Conservation (phyloP, 2,329 filamentous ascomycete species). For the Torrubiella hemipterigena region DNA sequence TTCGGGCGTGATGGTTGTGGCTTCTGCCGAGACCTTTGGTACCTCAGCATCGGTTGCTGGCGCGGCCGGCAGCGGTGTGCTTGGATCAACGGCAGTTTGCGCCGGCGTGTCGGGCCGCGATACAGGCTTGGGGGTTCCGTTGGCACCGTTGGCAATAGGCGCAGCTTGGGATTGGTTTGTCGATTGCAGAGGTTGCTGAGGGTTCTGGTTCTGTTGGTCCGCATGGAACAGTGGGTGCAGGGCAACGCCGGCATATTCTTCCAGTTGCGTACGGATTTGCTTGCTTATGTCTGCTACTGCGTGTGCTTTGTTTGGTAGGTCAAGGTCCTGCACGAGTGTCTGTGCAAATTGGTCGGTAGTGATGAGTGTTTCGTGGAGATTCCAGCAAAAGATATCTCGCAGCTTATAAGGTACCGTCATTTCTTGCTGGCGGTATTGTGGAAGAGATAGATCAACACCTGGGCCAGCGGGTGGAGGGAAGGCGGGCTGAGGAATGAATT, state of each 20-base stretch:
- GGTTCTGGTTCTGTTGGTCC: conserved; percentile 20
- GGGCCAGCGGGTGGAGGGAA: conserved; percentile 51
- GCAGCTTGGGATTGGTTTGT: conserved; percentile 3
- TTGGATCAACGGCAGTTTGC: conserved; percentile 41
- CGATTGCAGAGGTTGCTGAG: conserved; percentile 9
- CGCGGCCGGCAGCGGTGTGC: conserved; percentile 36
- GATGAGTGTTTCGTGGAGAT: conserved; percentile 84
- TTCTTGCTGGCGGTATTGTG: conserved; percentile 71
- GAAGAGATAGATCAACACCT: conserved; percentile 57
- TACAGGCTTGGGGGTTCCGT: conserved; percentile 16
- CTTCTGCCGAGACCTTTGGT: conserved; percentile 55
- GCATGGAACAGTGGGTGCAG: conserved; percentile 84
- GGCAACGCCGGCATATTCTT: conserved; percentile 91
- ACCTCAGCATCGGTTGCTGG: conserved; percentile 22
- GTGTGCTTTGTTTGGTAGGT: conserved; percentile 63
- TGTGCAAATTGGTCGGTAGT: conserved; percentile 96
- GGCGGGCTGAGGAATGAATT: conserved; percentile 56
- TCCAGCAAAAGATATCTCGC: conserved; percentile 96
- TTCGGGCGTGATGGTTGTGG: conserved; percentile 46
- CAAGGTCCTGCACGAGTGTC: conserved; percentile 80
- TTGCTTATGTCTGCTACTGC: conserved; percentile 76
- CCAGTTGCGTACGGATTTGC: conserved; percentile 87
- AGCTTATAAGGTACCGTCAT: conserved; percentile 74
- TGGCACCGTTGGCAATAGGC: conserved; percentile 8
- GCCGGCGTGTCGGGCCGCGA: conserved; percentile 47